A percentile compares a stretch with the other conserved stretches of the same genome.
Evolutionary conservation across 352 stramenopile genomes (phyloP).

Genomic region (Pythium aquatile): DNA sequence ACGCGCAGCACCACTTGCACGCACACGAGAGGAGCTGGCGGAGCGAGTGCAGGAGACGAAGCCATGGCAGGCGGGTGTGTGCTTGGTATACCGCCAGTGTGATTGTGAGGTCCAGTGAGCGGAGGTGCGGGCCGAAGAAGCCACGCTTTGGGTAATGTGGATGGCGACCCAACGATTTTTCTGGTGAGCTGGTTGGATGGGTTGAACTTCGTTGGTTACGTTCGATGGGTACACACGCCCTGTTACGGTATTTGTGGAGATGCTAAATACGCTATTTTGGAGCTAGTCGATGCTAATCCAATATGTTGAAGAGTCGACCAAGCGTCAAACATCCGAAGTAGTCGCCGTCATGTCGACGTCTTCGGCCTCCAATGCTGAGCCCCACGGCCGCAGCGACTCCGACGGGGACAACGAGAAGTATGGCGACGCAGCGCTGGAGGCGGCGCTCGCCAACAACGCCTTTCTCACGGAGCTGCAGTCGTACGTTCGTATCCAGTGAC

Average conservation of each 20-base stretch:
- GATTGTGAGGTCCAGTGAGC: background rate
- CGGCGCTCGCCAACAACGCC: slow-evolving; percentile 5
- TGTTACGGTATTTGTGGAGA: background rate
- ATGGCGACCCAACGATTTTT: too few relatives aligned
- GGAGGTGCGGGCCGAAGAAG: too few relatives aligned
- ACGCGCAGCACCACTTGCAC: background rate
- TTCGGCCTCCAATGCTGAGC: background rate
- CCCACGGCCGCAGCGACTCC: background rate
- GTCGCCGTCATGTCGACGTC: background rate
- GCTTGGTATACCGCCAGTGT: background rate
- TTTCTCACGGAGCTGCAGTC: slow-evolving; percentile 26
- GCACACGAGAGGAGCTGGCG: background rate
- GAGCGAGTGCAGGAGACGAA: background rate
- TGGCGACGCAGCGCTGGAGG: background rate
- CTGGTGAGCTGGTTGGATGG: background rate
- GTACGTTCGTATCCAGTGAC: background rate
- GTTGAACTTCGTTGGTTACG: background rate
- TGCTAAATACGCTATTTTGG: background rate
- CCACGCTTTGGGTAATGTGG: background rate
- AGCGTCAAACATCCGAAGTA: background rate
- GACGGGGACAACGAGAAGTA: background rate
- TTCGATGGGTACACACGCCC: background rate
- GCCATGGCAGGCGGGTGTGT: background rate
- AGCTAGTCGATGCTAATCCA: background rate
- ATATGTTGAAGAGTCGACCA: slow-evolving; percentile 6